Percentiles rank a stretch among this genome's conserved stretches.
These are phyloP conservation scores for Fusarium buxicola DNA, from an alignment of 2,329 filamentous ascomycete genomes.

Conservation along the genomic window DNA sequence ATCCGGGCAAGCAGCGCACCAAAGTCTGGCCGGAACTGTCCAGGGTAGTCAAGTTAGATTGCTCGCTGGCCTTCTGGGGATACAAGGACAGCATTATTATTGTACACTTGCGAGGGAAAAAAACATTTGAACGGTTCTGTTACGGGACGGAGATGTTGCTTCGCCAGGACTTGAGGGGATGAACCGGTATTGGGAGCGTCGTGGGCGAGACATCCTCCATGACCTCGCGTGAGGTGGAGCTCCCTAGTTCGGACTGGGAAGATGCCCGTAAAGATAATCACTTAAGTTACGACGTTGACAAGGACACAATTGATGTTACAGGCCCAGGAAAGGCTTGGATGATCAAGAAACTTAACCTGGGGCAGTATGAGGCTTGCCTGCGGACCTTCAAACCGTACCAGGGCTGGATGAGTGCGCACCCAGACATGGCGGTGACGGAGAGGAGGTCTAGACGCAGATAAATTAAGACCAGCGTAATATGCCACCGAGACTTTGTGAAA, in stretches of 20 bases:
- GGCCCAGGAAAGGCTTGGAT: slow-evolving; percentile 59
- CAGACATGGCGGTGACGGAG: slow-evolving; percentile 70
- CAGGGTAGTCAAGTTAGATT: slow-evolving; percentile 64
- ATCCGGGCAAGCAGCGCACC: slow-evolving; percentile 64
- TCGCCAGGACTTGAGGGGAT: slow-evolving; percentile 59
- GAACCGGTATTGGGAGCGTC: slow-evolving; percentile 71
- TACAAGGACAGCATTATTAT: slow-evolving; percentile 73
- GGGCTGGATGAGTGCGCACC: too few relatives aligned
- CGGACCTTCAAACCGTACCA: too few relatives aligned
- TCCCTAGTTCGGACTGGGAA: slow-evolving; percentile 63
- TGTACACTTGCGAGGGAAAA: slow-evolving; percentile 62
- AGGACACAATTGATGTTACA: slow-evolving; percentile 49
- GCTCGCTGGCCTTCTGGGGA: slow-evolving; percentile 73
- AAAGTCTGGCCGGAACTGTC: slow-evolving; percentile 66
- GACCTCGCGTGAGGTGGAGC: slow-evolving; percentile 62
- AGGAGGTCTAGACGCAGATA: too few relatives aligned
- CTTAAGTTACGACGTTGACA: slow-evolving; percentile 69
- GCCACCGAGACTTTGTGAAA: not conserved
- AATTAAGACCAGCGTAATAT: not conserved
- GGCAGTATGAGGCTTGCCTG: slow-evolving; percentile 70
- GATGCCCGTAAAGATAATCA: slow-evolving; percentile 63
- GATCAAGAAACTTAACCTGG: slow-evolving; percentile 64
- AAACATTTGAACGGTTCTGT: slow-evolving; percentile 65
- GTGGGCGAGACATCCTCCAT: slow-evolving; percentile 66
- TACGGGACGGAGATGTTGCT: slow-evolving; percentile 62